phyloP scores from a whole-genome alignment of 164 flowering plant genomes.

The Tetracentron sinense region DNA sequence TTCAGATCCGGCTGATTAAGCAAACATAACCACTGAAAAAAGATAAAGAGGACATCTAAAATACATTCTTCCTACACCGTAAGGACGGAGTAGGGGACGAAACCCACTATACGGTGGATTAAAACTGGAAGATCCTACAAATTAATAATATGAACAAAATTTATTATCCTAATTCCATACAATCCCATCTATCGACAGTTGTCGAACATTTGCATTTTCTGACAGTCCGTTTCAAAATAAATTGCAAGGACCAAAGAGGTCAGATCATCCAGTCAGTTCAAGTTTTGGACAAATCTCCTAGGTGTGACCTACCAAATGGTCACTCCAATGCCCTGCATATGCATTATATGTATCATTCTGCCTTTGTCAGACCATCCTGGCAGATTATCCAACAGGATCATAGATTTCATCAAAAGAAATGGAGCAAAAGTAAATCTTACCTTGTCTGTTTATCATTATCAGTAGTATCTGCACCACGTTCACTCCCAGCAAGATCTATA shows the following conservation, averaged over 20 bases:
- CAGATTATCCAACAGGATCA: background rate
- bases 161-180: too few relatives aligned
- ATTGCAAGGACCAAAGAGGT: background rate
- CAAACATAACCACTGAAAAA: background rate
- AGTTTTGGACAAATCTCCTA: too few relatives aligned
- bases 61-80: background rate
- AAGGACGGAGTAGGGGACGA: background rate
- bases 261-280: background rate
- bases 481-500: slow-evolving; percentile 98
- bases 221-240: background rate
- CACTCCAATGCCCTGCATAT: background rate
- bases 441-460: slow-evolving; percentile 96
- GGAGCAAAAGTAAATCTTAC: slow-evolving; percentile 22
- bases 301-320: too few relatives aligned
- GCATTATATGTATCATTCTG: too few relatives aligned
- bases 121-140: background rate
- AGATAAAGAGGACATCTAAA: background rate
- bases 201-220: background rate
- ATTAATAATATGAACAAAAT: background rate
- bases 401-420: background rate
- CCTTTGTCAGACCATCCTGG: background rate
- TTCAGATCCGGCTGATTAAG: slow-evolving; percentile 1
- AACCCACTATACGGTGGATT: background rate
- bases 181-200: background rate
- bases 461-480: slow-evolving; percentile 97